phyloP scores from a whole-genome alignment of 163 green algal species.

The Trebouxiophyceae sp. region DNA sequence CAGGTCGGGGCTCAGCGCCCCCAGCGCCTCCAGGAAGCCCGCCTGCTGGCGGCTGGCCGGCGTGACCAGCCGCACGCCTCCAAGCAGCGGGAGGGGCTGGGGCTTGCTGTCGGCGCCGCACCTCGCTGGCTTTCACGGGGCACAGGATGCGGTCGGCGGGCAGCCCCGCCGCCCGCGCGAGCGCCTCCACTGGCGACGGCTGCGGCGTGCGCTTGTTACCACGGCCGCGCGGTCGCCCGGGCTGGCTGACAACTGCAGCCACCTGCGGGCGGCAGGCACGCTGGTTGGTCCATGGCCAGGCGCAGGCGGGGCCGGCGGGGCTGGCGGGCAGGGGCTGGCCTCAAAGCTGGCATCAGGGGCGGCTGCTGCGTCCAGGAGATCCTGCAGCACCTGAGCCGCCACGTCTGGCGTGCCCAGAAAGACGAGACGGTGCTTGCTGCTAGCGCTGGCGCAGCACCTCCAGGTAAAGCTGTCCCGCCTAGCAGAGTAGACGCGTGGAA shows the following conservation, averaged over 20 bases:
- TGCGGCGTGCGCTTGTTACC: constrained; percentile 53
- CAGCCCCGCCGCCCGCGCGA: constrained; percentile 38
- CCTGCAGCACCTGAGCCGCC: no score
- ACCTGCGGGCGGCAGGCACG: constrained; percentile 32
- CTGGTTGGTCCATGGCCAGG: no score
- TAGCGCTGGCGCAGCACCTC: no score
- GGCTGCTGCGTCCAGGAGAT: no score
- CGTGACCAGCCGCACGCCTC: neutral
- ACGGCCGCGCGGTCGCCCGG: constrained; percentile 56
- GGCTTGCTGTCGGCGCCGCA: neutral
- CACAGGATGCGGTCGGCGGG: constrained; percentile 37
- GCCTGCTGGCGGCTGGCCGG: constrained; percentile 22
- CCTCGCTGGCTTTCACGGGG: constrained; percentile 51
- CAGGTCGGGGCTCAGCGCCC: constrained; percentile 73
- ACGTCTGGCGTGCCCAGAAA: no score
- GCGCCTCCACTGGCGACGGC: constrained; percentile 65
- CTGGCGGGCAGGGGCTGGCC: no score
- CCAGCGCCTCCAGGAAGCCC: constrained; percentile 65
- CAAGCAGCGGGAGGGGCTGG: neutral
- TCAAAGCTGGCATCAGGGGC: no score
- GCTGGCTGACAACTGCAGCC: constrained; percentile 83
- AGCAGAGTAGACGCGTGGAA: no score
- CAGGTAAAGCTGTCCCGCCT: no score
- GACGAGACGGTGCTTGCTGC: no score
- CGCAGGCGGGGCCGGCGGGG: no score